phyloP scores from a whole-genome alignment of 768 basidiomycete species.

The Mycena olivaceomarginata region DNA sequence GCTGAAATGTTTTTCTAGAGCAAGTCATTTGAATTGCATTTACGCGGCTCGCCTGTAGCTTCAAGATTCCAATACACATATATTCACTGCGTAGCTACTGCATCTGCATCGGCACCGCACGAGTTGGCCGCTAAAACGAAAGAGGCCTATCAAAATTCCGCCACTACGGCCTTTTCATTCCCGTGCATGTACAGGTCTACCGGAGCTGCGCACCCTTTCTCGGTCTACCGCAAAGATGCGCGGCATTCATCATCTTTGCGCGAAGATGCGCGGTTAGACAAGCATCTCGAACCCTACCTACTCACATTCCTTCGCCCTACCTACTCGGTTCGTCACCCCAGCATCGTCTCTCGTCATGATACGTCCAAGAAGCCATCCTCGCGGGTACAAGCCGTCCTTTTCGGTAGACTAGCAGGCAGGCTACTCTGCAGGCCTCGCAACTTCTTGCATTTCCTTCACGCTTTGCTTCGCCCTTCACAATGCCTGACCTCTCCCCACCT shows the following conservation, averaged over 20 bases:
- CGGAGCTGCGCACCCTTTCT: too few species aligned
- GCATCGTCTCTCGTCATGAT: background rate
- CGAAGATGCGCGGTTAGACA: background rate
- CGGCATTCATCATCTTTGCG: slow-evolving; percentile 20
- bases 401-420: slow-evolving; percentile 16
- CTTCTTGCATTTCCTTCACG: background rate
- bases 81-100: too few species aligned
- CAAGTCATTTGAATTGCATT: too few species aligned
- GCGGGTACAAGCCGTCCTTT: slow-evolving; percentile 8
- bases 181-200: too few species aligned
- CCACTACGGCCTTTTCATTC: too few species aligned
- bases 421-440: background rate
- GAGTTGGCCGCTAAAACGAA: background rate
- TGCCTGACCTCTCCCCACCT: slow-evolving; percentile 13
- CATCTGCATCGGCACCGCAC: background rate
- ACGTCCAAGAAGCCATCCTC: slow-evolving; percentile 26
- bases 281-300: too few species aligned
- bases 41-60: too few species aligned
- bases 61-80: too few species aligned
- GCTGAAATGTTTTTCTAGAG: too few species aligned
- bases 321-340: too few species aligned
- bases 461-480: background rate
- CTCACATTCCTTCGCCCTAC: too few species aligned
- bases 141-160: background rate
- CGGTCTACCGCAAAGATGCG: background rate